Evolutionary conservation across 2,329 filamentous ascomycete genomes (phyloP), one percentile per base, ranked within the genome.

Genomic region (Byssochlamys sp.): DNA sequence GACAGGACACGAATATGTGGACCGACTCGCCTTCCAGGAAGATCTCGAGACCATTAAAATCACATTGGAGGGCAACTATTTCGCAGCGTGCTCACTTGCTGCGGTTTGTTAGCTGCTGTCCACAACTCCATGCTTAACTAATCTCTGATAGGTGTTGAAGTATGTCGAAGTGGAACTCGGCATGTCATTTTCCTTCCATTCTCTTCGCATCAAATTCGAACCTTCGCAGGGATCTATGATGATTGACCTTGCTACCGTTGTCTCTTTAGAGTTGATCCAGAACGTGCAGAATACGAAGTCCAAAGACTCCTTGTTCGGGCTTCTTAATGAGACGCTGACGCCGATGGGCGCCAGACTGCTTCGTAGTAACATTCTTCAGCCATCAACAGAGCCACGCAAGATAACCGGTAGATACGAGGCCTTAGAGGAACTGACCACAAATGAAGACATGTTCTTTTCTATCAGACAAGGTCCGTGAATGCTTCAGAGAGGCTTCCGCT

Each of bases 191-290:
- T 80, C 84, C 2, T 78, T 81, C n/a, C 87, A 94, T 68, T 91
- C 91, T 24, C 81, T 97, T 31, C 84, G 90, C 2, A 87, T 97
- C 67, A 87, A 85, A 61, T 96, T 95, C 64, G 87, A 92, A 66
- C 88, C 91, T 0, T 91, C 90, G 0, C 89, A 95, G 68, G 89
- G 92, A 26, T 89, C 90, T 0, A 96, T 97, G 91, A 90, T 95
- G 83, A 95, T 97, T 64, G 92, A 96, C 66, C 80, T 94, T 2
- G 87, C 90, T 0, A 95, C 91, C 0, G 90, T 96, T 28, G 82
- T 86, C 39, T 90, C 90, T 0, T 78, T 99, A 2, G 94, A 99
- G 70, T 80, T 99, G 4, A 88, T 97, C 27, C 90, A 96, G 66
- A 99, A 96, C 63, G 69, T 91, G 0, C 85, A 89, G 11, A 85